phyloP scores from a whole-genome alignment of 2,329 filamentous ascomycete genomes.

The Aspergillus eucalypticola region DNA sequence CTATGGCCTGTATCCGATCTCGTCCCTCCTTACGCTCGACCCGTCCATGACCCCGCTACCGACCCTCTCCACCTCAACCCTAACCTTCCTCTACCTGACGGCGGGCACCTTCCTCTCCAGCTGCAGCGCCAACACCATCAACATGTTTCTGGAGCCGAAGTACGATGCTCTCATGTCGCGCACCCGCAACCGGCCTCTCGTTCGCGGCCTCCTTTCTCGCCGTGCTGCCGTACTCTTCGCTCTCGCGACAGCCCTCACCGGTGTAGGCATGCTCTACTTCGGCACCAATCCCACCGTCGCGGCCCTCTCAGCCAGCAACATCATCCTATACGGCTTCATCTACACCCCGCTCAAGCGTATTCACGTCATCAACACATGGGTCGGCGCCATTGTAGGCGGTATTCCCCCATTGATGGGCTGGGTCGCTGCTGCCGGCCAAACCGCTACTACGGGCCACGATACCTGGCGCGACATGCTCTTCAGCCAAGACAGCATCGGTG shows the following conservation, averaged over 20 bases:
- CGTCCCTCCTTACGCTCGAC: conserved; percentile 80
- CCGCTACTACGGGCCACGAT: conserved; percentile 68
- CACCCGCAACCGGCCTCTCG: conserved; percentile 87
- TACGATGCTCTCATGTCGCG: conserved; percentile 91
- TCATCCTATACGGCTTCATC: conserved; percentile 82
- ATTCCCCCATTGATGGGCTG: conserved; percentile 98
- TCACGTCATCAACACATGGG: conserved; percentile 88
- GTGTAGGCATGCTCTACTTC: conserved; percentile 74
- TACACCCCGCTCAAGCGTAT: conserved; percentile 93
- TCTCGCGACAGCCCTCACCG: conserved; percentile 66
- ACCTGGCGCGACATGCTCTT: conserved; percentile 78
- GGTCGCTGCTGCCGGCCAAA: conserved; percentile 90
- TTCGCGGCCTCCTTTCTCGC: conserved; percentile 73
- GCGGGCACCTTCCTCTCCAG: conserved; percentile 83
- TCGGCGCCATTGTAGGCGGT: conserved; percentile 86
- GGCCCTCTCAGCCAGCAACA: conserved; percentile 80
- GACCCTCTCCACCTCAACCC: conserved; percentile 71
- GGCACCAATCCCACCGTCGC: conserved; percentile 95
- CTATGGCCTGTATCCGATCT: conserved; percentile 91
- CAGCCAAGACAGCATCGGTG: conserved; percentile 68
- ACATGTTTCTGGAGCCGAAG: conserved; percentile 92
- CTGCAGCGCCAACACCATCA: conserved; percentile 90
- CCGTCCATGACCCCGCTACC: conserved; percentile 60
- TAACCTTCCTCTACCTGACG: conserved; percentile 91
- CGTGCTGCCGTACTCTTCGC: conserved; percentile 77